Percentiles rank a stretch among this genome's conserved stretches.
These are phyloP conservation scores for Pichia kluyveri DNA, from an alignment of 805 yeast genomes.

Conservation along the genomic window DNA sequence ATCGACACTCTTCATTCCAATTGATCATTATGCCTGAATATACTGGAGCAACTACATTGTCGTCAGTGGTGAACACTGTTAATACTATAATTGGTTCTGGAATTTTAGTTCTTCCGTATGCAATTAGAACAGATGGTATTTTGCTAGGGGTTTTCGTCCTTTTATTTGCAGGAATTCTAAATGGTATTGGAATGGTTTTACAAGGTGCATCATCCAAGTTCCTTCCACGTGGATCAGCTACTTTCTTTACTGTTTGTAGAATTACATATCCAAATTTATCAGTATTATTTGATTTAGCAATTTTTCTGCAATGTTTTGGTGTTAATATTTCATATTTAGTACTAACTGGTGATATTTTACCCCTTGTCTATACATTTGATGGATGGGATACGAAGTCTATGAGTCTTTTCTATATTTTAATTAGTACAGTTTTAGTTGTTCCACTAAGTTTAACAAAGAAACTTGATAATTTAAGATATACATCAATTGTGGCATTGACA, in stretches of 20 bases:
- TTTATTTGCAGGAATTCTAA: constrained; percentile 52
- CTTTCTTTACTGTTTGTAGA: constrained; percentile 63
- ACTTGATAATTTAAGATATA: constrained; percentile 60
- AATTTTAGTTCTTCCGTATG: constrained; percentile 64
- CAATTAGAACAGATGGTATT: constrained; percentile 60
- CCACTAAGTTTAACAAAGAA: constrained; percentile 57
- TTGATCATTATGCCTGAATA: neutral
- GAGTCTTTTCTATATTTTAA: constrained; percentile 46
- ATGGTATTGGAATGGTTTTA: constrained; percentile 59
- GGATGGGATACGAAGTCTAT: constrained; percentile 20
- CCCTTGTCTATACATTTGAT: constrained; percentile 37
- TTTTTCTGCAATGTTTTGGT: constrained; percentile 73
- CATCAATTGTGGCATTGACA: constrained; percentile 59
- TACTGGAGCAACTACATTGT: constrained; percentile 40
- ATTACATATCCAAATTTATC: constrained; percentile 65
- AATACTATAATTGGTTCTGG: constrained; percentile 83
- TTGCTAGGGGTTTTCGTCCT: constrained; percentile 47
- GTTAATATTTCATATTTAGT: constrained; percentile 65
- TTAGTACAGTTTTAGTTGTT: constrained; percentile 42
- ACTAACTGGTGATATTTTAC: constrained; percentile 70
- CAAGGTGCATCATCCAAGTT: constrained; percentile 51
- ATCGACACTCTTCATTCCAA: too few species aligned
- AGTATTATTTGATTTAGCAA: constrained; percentile 65
- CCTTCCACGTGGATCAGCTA: constrained; percentile 51
- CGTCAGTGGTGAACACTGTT: constrained; percentile 58